Conservation (phyloP, 192 early-diverging fungal genomes). For the Backusella sp. region DNA sequence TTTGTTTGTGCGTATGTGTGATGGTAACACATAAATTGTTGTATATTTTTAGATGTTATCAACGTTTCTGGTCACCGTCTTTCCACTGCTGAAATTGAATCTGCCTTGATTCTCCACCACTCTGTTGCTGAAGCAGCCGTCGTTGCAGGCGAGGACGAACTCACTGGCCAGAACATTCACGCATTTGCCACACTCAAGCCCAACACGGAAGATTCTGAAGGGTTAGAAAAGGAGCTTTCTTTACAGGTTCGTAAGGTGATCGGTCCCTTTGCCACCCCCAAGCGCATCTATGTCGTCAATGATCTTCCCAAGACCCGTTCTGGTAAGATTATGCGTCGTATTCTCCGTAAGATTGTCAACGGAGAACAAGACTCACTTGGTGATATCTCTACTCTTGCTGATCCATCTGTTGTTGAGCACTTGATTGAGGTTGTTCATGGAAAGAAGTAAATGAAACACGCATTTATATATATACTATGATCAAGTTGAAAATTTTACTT, state of each 20-base stretch:
- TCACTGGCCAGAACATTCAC: slow-evolving; percentile 91
- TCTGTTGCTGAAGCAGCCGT: slow-evolving; percentile 92
- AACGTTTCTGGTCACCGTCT: slow-evolving; percentile 96
- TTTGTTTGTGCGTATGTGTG: background rate
- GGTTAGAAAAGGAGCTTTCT: slow-evolving; percentile 61
- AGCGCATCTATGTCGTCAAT: slow-evolving; percentile 79
- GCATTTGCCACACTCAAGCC: slow-evolving; percentile 83
- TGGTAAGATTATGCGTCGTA: slow-evolving; percentile 96
- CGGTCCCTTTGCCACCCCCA: slow-evolving; percentile 93
- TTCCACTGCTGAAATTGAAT: slow-evolving; percentile 93
- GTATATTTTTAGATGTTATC: slow-evolving; percentile 68
- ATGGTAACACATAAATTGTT: background rate
- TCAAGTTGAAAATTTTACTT: background rate
- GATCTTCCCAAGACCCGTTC: slow-evolving; percentile 95
- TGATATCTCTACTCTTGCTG: slow-evolving; percentile 85
- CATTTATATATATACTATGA: background rate
- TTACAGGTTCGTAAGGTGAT: slow-evolving; percentile 85
- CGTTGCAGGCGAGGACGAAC: slow-evolving; percentile 83
- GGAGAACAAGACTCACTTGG: slow-evolving; percentile 83
- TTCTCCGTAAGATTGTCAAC: slow-evolving; percentile 91
- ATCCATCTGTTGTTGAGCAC: slow-evolving; percentile 50
- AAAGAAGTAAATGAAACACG: background rate
- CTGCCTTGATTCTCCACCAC: slow-evolving; percentile 80
- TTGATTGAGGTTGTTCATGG: slow-evolving; percentile 23
- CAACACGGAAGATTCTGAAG: slow-evolving; percentile 47